Evolutionary conservation across 495 filamentous ascomycete genomes (phyloP).

Genomic region (Lindgomyces ingoldianus): DNA sequence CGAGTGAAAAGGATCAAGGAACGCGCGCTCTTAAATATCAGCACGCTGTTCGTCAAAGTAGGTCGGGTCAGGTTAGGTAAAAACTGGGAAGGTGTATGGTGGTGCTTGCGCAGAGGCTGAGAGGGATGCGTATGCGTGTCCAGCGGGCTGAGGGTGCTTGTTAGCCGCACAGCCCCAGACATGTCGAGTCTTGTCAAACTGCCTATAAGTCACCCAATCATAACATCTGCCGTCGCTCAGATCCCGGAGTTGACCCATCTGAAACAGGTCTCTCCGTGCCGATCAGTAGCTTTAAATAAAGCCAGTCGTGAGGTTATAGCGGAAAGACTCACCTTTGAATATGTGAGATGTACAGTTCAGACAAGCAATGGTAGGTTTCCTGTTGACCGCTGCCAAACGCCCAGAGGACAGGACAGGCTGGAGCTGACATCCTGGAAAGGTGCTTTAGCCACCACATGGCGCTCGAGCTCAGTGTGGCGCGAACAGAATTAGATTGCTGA

Average conservation of each 20-base stretch:
- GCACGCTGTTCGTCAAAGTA: not conserved
- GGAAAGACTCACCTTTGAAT: not conserved
- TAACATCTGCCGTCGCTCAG: not conserved
- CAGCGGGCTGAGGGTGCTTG: not conserved
- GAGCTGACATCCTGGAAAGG: not conserved
- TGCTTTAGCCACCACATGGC: not conserved
- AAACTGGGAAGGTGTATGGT: not conserved
- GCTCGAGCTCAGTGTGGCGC: not conserved
- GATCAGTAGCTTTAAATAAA: constrained; percentile 1
- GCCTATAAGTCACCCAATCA: not conserved
- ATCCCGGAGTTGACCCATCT: not conserved
- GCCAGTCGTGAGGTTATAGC: not conserved
- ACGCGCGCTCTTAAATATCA: not conserved
- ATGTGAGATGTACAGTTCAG: not conserved
- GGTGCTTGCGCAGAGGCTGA: not conserved
- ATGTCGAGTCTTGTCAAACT: not conserved
- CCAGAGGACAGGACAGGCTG: not conserved
- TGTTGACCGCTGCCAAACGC: not conserved
- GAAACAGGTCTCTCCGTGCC: not conserved
- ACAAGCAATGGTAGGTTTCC: not conserved
- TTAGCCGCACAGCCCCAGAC: not conserved
- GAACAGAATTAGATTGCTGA: not conserved
- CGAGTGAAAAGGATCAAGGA: not conserved
- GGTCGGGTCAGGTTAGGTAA: not conserved
- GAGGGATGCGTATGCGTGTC: not conserved